Percentiles rank a stretch among this genome's conserved stretches.
These are phyloP conservation scores for Cryptococcus maquisensis DNA, from an alignment of 1,284 basidiomycete species.

Conservation along the genomic window DNA sequence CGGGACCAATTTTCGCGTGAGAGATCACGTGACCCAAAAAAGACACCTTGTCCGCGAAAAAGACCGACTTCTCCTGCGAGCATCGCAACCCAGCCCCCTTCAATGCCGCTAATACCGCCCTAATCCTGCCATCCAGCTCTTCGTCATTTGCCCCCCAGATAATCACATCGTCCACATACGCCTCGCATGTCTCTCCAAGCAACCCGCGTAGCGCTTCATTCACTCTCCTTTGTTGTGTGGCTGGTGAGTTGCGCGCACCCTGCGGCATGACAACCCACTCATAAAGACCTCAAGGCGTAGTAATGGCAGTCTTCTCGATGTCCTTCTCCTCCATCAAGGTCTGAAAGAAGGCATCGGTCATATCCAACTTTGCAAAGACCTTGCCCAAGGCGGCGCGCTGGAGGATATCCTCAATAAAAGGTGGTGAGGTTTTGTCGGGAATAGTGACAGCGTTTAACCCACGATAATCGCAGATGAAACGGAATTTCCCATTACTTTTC, in stretches of 20 bases:
- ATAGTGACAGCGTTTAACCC: background rate
- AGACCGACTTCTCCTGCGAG: background rate
- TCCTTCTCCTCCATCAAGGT: background rate
- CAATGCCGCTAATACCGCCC: background rate
- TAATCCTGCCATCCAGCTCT: no score
- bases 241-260: no score
- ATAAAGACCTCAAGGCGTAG: background rate
- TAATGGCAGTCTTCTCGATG: background rate
- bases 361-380: no score
- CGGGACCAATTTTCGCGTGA: no score
- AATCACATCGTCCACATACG: no score
- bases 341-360: conserved; percentile 2
- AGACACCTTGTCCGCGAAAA: no score
- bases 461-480: background rate
- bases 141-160: no score
- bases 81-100: background rate
- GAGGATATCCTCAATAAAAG: background rate
- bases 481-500: background rate
- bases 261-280: no score
- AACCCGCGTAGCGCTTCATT: no score
- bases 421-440: background rate
- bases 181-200: no score
- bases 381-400: background rate
- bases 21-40: no score
- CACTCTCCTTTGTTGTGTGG: no score